A percentile compares a stretch with the other conserved stretches of the same genome.
Evolutionary conservation across 2,329 filamentous ascomycete genomes (phyloP).

Genomic region (Parascedosporium putredinis): DNA sequence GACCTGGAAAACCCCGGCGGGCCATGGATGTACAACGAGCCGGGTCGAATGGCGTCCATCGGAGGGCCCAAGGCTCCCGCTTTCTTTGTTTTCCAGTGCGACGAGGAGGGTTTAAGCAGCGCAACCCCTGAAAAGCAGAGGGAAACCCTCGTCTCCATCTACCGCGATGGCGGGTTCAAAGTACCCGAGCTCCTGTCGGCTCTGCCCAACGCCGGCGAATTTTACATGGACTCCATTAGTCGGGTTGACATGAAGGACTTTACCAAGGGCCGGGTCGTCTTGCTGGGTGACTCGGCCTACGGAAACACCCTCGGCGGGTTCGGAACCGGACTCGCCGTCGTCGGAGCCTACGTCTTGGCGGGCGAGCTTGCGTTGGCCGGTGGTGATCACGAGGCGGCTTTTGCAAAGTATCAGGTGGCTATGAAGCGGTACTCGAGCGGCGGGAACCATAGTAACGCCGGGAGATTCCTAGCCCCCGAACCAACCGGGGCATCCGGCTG

Average conservation of each 20-base stretch:
- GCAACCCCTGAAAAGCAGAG: neutral
- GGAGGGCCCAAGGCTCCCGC: neutral
- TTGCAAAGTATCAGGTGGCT: neutral
- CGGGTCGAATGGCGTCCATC: neutral
- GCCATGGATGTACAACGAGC: neutral
- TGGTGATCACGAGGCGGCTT: neutral
- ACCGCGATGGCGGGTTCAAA: neutral
- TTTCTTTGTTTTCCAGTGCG: neutral
- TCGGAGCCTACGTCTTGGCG: neutral
- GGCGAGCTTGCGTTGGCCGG: neutral
- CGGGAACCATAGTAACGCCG: neutral
- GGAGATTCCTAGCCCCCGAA: neutral
- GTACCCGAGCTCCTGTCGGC: neutral
- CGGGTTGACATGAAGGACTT: neutral
- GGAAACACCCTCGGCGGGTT: neutral
- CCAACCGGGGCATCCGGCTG: neutral
- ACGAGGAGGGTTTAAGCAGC: neutral
- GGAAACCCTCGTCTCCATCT: neutral
- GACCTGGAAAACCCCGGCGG: neutral
- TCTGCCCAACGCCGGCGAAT: neutral
- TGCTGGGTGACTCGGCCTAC: neutral
- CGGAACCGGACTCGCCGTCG: neutral
- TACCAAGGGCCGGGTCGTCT: neutral
- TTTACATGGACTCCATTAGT: neutral
- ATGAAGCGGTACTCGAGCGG: neutral